Conservation (phyloP, 1,139 yeast genomes). For the Magnusiomyces paraingens region DNA sequence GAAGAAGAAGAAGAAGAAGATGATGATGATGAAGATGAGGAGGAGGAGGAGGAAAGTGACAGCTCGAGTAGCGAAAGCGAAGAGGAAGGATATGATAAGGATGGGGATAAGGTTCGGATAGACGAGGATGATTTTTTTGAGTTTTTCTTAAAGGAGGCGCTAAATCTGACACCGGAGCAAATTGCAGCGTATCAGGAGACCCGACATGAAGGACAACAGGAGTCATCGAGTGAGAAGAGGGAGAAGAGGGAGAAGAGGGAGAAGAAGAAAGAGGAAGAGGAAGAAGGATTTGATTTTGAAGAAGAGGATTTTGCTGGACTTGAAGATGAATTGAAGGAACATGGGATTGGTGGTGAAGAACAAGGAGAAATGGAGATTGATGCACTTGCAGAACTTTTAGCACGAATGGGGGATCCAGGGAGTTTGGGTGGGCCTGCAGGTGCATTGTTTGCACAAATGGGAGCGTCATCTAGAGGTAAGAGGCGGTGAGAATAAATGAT, state of each 20-base stretch:
- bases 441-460: slow-evolving; percentile 31
- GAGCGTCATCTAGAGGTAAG: slow-evolving; percentile 6
- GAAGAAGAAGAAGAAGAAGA: slow-evolving; percentile 5
- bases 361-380: neutral
- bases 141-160: slow-evolving; percentile 47
- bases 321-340: slow-evolving; percentile 17
- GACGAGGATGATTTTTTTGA: slow-evolving; percentile 62
- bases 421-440: slow-evolving; percentile 36
- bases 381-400: slow-evolving; percentile 24
- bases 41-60: too few relatives aligned
- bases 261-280: slow-evolving; percentile 5
- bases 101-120: slow-evolving; percentile 29
- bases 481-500: neutral
- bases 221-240: slow-evolving; percentile 12
- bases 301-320: too few relatives aligned
- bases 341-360: slow-evolving; percentile 26
- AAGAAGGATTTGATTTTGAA: slow-evolving; percentile 12
- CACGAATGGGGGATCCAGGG: slow-evolving; percentile 30
- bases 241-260: slow-evolving; percentile 11
- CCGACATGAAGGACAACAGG: slow-evolving; percentile 16
- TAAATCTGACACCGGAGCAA: slow-evolving; percentile 40
- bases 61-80: too few relatives aligned
- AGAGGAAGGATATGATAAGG: too few relatives aligned
- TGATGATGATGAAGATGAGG: slow-evolving; percentile 20
- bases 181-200: slow-evolving; percentile 32